A percentile compares a stretch with the other conserved stretches of the same genome.
phyloP scores from a whole-genome alignment of 768 basidiomycete genomes.

The Mycena epipterygia region DNA sequence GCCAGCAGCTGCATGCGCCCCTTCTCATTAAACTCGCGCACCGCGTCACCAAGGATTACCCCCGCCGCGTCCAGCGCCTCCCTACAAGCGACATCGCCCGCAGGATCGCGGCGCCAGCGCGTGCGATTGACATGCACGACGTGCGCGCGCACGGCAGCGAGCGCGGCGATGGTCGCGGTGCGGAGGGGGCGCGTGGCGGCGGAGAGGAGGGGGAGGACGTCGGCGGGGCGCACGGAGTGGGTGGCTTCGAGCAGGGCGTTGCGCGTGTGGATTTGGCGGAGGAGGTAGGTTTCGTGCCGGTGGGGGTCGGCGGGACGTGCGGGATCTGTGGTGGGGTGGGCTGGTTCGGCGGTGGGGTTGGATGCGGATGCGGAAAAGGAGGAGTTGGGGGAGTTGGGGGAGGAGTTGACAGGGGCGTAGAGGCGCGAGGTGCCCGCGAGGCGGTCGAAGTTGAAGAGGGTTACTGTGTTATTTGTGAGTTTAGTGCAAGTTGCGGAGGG shows the following conservation, averaged over 20 bases:
- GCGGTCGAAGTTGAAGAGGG: conserved; percentile 32
- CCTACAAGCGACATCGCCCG: conserved; percentile 30
- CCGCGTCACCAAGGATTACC: neutral
- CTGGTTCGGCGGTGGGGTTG: no score
- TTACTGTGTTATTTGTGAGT: neutral
- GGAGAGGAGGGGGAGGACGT: conserved; percentile 52
- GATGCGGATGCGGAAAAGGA: no score
- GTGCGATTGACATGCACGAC: conserved; percentile 51
- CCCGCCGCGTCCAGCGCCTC: conserved; percentile 24
- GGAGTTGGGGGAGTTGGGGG: neutral
- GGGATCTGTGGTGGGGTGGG: no score
- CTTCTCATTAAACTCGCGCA: conserved; percentile 48
- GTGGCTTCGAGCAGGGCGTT: conserved; percentile 44
- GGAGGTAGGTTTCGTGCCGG: conserved; percentile 41
- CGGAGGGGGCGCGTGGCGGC: conserved; percentile 52
- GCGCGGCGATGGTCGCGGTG: conserved; percentile 41
- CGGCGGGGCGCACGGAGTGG: conserved; percentile 46
- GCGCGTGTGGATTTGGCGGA: conserved; percentile 18
- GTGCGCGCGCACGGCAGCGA: conserved; percentile 41
- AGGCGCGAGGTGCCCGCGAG: conserved; percentile 47
- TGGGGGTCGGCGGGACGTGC: conserved; percentile 20
- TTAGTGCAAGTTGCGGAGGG: neutral
- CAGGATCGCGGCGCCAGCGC: conserved; percentile 49
- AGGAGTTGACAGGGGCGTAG: conserved; percentile 15
- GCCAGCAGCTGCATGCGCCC: conserved; percentile 54